Base-by-base conservation (phyloP, 257 asterid genomes). In the Scutellaria baicalensis region DNA sequence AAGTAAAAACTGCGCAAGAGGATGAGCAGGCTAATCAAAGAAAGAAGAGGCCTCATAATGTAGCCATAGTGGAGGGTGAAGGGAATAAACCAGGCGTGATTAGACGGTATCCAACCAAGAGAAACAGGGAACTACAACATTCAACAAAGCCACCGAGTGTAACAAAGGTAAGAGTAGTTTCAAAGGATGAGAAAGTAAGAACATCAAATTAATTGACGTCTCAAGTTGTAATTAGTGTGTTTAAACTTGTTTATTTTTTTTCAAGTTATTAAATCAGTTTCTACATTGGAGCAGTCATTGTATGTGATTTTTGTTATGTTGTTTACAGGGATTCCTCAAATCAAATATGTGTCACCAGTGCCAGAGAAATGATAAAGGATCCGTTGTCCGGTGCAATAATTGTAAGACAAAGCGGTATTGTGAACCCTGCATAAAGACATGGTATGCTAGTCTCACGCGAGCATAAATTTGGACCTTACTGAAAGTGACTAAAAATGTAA, bases 341-440 rank as follows among this genome's bases (percentile, higher is more conserved):
- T 80, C 87, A 3, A 77, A 48, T 20, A 82, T 75, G 85, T 84
- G 90, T 57, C 90, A 84, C 65, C 90, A 82, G 6, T 81, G 90
- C 14, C 85, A 80, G 70, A 75, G 84, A 73, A 55, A 51, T 23
- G 84, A 85, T 44, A 85, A 79, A 70, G 87, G 80, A 27, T 48
- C 66, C 38, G 89, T 86, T 39, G 89, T 80, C 7, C 71, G 83
- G 65, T 86, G 89, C 64, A 70, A 76, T 1, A 74, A 55, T 5
- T 86, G 89, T 31, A 71, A 66, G 50, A 76, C 67, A 1, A 86
- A 82, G 81, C 80, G 84, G 52, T 86, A 78, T 72, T 84, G 92
- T 48, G 42, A 45, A 9, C 72, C 79, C 7, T 82, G 89, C 77
- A 78, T 77, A 66, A 13, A 6, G 0, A 59, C 57, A 31, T 85